Evolutionary conservation across 2,329 filamentous ascomycete species (phyloP).

Genomic region (Phialophora chinensis): DNA sequence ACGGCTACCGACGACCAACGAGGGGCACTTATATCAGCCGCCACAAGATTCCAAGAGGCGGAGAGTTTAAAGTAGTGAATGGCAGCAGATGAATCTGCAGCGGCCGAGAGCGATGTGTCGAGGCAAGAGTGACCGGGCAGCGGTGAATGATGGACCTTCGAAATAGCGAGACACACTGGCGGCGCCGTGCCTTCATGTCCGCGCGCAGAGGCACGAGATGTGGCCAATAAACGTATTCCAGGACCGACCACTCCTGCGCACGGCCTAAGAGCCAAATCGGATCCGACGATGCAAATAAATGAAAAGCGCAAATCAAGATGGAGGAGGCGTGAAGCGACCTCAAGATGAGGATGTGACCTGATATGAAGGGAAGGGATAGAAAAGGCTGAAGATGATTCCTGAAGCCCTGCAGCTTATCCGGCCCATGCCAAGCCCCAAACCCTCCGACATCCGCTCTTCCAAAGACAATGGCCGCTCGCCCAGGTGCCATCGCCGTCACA

Average conservation of each 20-base stretch:
- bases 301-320: slow-evolving; percentile 5
- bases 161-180: slow-evolving; percentile 21
- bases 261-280: slow-evolving; percentile 5
- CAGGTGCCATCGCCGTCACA: slow-evolving; percentile 7
- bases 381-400: slow-evolving; percentile 19
- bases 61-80: slow-evolving; percentile 12
- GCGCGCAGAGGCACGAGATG: slow-evolving; percentile 26
- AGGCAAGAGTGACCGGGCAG: slow-evolving; percentile 28
- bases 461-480: not conserved
- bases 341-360: not conserved
- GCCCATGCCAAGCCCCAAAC: slow-evolving; percentile 18
- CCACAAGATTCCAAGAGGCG: not conserved
- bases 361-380: slow-evolving; percentile 8
- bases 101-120: slow-evolving; percentile 7
- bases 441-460: slow-evolving; percentile 16
- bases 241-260: slow-evolving; percentile 18
- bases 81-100: slow-evolving; percentile 14
- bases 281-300: not conserved
- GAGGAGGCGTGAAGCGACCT: not conserved
- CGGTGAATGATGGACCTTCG: slow-evolving; percentile 30
- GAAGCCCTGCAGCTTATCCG: not conserved
- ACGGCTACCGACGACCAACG: slow-evolving; percentile 21
- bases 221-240: slow-evolving; percentile 13
- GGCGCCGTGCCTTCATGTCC: slow-evolving; percentile 31
- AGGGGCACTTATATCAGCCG: slow-evolving; percentile 24